phyloP scores from a whole-genome alignment of 148 eudicot genomes.

The Rhododendron mucronatum region DNA sequence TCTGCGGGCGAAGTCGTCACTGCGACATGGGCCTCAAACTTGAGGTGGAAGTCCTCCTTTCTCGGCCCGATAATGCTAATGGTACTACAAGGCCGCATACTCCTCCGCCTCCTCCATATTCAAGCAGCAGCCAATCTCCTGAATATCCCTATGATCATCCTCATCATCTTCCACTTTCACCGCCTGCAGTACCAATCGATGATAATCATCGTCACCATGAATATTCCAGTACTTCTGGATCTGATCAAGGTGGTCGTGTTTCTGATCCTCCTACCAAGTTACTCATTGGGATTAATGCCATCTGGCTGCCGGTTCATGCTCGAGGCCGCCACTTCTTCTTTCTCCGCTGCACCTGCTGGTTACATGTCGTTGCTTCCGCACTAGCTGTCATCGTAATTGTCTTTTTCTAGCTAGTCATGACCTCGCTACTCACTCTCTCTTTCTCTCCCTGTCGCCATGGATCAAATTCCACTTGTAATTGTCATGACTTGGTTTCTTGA shows the following conservation, averaged over 20 bases:
- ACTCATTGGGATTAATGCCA: neutral
- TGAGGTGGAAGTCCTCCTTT: neutral
- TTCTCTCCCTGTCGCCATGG: neutral
- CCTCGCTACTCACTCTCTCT: neutral
- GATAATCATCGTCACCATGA: neutral
- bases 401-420: neutral
- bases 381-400: neutral
- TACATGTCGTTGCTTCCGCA: neutral
- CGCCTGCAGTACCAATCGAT: neutral
- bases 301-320: neutral
- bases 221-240: neutral
- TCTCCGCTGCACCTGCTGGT: neutral
- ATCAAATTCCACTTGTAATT: neutral
- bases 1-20: conserved; percentile 1
- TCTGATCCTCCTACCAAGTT: neutral
- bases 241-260: neutral
- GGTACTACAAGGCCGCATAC: neutral
- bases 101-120: neutral
- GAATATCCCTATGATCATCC: neutral
- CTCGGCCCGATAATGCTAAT: neutral
- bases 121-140: neutral
- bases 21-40: neutral
- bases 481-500: neutral
- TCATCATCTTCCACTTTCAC: neutral
- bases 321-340: neutral